These are phyloP conservation scores for Chrysanthemum makinoi DNA, from an alignment of 129 eudicot species.

Conservation along the genomic window DNA sequence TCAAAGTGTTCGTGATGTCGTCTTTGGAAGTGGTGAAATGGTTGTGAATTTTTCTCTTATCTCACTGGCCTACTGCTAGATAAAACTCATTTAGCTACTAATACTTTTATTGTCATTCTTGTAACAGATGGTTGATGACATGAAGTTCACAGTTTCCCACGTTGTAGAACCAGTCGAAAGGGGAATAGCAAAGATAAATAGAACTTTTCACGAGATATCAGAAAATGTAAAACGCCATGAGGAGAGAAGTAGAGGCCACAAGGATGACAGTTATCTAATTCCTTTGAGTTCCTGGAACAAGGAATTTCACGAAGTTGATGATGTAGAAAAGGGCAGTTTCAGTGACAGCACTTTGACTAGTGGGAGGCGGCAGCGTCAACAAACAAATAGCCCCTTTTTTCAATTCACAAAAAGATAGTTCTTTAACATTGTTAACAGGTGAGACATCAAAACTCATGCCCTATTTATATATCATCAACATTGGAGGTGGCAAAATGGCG, in stretches of 20 bases:
- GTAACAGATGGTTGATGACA: slow-evolving; percentile 82
- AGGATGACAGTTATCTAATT: slow-evolving; percentile 73
- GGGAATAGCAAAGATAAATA: slow-evolving; percentile 75
- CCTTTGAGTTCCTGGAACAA: slow-evolving; percentile 66
- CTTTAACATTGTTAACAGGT: slow-evolving; percentile 22
- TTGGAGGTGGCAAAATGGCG: not conserved
- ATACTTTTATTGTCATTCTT: not conserved
- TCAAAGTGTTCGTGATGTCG: slow-evolving; percentile 91
- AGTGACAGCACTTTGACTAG: slow-evolving; percentile 72
- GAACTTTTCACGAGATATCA: slow-evolving; percentile 86
- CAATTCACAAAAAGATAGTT: slow-evolving; percentile 38
- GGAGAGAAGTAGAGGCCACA: slow-evolving; percentile 56
- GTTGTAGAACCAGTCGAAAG: slow-evolving; percentile 97
- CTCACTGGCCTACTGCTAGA: not conserved
- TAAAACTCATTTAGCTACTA: not conserved
- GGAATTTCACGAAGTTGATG: slow-evolving; percentile 62
- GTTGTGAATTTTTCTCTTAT: slow-evolving; percentile 20
- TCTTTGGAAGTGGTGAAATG: slow-evolving; percentile 90
- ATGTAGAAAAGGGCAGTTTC: slow-evolving; percentile 59
- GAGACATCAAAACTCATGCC: slow-evolving; percentile 11
- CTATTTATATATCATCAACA: slow-evolving; percentile 1
- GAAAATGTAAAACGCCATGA: slow-evolving; percentile 73
- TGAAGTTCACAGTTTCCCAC: slow-evolving; percentile 95
- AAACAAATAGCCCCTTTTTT: slow-evolving; percentile 43
- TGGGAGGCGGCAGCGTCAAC: slow-evolving; percentile 42